Base-by-base conservation (phyloP, 345 rosid genomes). In the Citrus hindsii region DNA sequence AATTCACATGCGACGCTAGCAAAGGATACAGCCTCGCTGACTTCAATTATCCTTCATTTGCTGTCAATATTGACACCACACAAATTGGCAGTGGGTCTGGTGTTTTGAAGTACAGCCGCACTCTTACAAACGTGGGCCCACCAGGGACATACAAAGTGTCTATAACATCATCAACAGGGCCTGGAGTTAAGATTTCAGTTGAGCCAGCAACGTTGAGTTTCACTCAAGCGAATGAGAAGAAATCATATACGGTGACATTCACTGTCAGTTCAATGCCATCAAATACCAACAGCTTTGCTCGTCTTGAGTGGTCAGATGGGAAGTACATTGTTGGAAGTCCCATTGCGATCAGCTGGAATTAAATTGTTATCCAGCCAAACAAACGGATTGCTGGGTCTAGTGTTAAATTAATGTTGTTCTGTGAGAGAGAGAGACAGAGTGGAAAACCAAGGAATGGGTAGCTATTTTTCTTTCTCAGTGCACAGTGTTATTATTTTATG, bases 11-110 rank as follows among this genome's bases (percentile, higher is more conserved):
- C 69, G 90, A 92, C 67, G 59, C 89, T 33, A 59, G 80, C 61
- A 88, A 88, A 81, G 74, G 58, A 16, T 79, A 86, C 68, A 89
- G 87, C 67, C 67, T 91, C 12, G 62, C 78, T 0, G 90, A 95
- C 76, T 76, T 93, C 24, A 95, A 95, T 74, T 95, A 95, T 74
- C 98, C 98, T 13, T 90, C 98, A 2, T 92, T 95, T 60, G 92
- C 94, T 3, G 91, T 85, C 22, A 87, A 59, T 73, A 82, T 86
- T 18, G 90, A 86, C 58, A 73, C 73, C 5, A 37, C 67, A 22
- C 28, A 42, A 22, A 73, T 27, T 74, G 78, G 72, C 7, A 58
- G 68, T 14, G 80, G 79, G 30, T 32, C 87, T 8, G 73, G 64
- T 5, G 86, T 79, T 56, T 84, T 88, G 1, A 91, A 90, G 74